Evolutionary conservation across 1,284 basidiomycete genomes (phyloP).

Genomic region (Ganoderma leucocontextum): DNA sequence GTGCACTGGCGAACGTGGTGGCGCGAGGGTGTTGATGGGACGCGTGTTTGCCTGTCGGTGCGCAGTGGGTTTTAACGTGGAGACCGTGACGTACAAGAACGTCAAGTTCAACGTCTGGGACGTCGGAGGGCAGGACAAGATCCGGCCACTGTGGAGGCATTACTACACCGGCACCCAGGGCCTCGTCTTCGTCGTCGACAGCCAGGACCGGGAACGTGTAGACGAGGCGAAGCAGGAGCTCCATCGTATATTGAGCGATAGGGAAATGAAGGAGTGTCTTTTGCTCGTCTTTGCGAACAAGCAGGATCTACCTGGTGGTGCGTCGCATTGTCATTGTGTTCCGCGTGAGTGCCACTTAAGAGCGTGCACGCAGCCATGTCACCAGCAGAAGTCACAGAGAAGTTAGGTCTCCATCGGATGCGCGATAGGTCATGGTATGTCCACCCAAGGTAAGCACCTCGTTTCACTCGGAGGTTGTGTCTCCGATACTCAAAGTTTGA

Average conservation of each 20-base stretch:
- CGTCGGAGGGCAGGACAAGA: conserved; percentile 99
- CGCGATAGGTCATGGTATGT: conserved; percentile 99
- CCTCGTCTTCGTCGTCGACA: conserved; percentile 95
- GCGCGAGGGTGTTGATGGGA: conserved; percentile 4
- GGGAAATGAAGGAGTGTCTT: conserved; percentile 98
- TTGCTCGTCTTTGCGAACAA: conserved; percentile 99
- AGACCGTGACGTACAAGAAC: conserved; percentile 99
- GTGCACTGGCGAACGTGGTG: neutral
- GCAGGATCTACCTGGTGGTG: conserved; percentile 97
- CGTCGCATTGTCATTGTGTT: conserved; percentile 37
- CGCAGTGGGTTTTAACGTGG: conserved; percentile 97
- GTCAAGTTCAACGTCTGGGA: conserved; percentile 99
- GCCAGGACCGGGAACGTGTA: conserved; percentile 92
- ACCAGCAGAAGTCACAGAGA: conserved; percentile 98
- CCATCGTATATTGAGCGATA: conserved; percentile 95
- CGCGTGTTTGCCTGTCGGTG: conserved; percentile 24
- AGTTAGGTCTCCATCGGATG: conserved; percentile 95
- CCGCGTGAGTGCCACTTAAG: neutral
- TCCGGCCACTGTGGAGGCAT: conserved; percentile 97
- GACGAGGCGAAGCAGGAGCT: conserved; percentile 97
- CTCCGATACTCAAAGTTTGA: conserved; percentile 17
- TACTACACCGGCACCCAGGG: conserved; percentile 99
- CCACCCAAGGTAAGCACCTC: conserved; percentile 83
- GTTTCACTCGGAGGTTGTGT: neutral
- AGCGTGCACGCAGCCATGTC: conserved; percentile 82